phyloP scores from a whole-genome alignment of 2,329 filamentous ascomycete genomes.

The Aspergillus aculeatus region DNA sequence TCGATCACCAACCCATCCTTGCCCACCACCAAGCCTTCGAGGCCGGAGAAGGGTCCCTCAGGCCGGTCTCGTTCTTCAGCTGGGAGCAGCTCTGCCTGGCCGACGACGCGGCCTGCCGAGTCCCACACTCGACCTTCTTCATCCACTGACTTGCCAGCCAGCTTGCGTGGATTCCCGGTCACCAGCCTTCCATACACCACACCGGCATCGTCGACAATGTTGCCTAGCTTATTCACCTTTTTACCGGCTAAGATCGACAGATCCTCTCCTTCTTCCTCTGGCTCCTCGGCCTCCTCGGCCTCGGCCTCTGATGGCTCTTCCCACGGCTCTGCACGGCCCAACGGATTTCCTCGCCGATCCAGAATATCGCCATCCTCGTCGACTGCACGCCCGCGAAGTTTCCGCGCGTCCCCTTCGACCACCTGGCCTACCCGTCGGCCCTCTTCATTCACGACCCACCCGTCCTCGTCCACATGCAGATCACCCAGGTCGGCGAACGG shows the following conservation, averaged over 20 bases:
- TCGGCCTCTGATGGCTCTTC: slow-evolving; percentile 48
- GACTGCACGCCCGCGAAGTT: slow-evolving; percentile 58
- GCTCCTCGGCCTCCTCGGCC: slow-evolving; percentile 37
- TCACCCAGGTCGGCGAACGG: slow-evolving; percentile 48
- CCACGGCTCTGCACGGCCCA: slow-evolving; percentile 56
- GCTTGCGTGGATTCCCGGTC: slow-evolving; percentile 54
- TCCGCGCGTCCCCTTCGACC: slow-evolving; percentile 59
- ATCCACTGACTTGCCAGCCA: slow-evolving; percentile 62
- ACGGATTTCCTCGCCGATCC: slow-evolving; percentile 61
- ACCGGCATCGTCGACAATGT: slow-evolving; percentile 59
- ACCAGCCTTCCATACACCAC: slow-evolving; percentile 57
- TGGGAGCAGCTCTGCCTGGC: slow-evolving; percentile 56
- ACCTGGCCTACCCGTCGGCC: slow-evolving; percentile 51
- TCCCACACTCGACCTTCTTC: slow-evolving; percentile 64
- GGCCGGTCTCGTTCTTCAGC: slow-evolving; percentile 48
- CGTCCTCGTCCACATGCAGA: slow-evolving; percentile 48
- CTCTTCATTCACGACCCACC: slow-evolving; percentile 51
- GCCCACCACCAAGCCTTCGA: slow-evolving; percentile 54
- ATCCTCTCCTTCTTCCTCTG: slow-evolving; percentile 49
- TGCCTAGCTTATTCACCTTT: slow-evolving; percentile 63
- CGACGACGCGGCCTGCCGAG: slow-evolving; percentile 60
- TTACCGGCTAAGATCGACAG: slow-evolving; percentile 59
- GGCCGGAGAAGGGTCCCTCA: slow-evolving; percentile 61
- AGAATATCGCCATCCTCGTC: slow-evolving; percentile 64
- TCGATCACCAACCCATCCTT: slow-evolving; percentile 58